Evolutionary conservation across 78 protist genomes (phyloP).

Genomic region (Creolimax fragrantissima): DNA sequence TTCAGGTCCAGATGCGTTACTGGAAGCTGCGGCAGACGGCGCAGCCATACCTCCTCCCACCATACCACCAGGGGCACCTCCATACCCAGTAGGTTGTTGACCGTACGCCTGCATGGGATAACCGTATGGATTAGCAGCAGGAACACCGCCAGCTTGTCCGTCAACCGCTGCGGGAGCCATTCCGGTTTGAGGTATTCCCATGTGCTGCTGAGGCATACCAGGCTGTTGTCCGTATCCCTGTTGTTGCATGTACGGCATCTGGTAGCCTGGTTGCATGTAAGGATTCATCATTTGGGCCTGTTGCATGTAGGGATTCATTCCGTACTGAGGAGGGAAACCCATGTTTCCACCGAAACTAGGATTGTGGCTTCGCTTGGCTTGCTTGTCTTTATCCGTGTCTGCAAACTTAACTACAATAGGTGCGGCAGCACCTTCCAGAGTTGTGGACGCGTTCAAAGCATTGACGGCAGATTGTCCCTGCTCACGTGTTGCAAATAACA

Average conservation of each 20-base stretch:
- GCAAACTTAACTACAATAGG: constrained; percentile 65
- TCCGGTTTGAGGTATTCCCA: neutral
- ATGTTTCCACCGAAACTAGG: neutral
- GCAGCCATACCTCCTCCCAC: neutral
- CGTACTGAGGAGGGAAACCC: neutral
- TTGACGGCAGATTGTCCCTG: constrained; percentile 34
- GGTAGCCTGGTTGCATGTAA: neutral
- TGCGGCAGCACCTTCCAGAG: constrained; percentile 8
- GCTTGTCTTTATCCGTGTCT: constrained; percentile 54
- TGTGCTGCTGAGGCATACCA: neutral
- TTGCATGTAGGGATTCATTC: neutral
- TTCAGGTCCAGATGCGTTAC: constrained; percentile 47
- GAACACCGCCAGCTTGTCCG: neutral
- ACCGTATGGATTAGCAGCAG: neutral
- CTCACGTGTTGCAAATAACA: constrained; percentile 33
- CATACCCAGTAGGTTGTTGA: neutral
- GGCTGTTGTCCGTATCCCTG: neutral
- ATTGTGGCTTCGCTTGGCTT: neutral
- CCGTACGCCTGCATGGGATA: neutral
- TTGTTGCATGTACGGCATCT: neutral
- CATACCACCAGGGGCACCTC: neutral
- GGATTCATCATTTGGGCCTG: neutral
- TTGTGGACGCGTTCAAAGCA: constrained; percentile 14
- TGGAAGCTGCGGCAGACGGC: neutral
- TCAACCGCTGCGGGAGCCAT: neutral